A percentile compares a stretch with the other conserved stretches of the same genome.
phyloP scores from a whole-genome alignment of 2,329 filamentous ascomycete genomes.

The Aspergillus udagawae region DNA sequence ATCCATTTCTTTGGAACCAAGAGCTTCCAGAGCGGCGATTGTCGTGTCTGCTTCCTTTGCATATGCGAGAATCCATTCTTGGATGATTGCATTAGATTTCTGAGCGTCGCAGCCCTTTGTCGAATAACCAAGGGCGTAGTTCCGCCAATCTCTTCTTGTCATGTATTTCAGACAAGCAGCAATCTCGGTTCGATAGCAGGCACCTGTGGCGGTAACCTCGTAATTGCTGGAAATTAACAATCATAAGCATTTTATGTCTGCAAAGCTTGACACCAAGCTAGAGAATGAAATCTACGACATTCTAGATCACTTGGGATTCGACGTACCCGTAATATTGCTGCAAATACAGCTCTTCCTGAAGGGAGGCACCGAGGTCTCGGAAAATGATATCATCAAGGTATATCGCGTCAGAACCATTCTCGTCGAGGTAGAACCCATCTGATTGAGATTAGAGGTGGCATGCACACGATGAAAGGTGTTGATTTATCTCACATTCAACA shows the following conservation, averaged over 20 bases:
- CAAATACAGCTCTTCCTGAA: conserved; percentile 31
- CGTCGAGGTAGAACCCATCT: conserved; percentile 43
- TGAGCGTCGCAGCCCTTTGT: conserved; percentile 25
- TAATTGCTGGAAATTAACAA: conserved; percentile 34
- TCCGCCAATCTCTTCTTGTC: conserved; percentile 35
- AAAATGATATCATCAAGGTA: conserved; percentile 42
- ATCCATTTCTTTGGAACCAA: conserved; percentile 3
- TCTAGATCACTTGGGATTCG: neutral
- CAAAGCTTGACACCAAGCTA: neutral
- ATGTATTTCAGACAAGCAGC: conserved; percentile 40
- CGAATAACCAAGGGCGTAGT: conserved; percentile 37
- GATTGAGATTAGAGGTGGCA: neutral
- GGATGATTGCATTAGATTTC: conserved; percentile 31
- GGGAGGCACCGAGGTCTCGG: conserved; percentile 23
- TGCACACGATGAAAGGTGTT: neutral
- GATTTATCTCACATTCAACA: conserved; percentile 37
- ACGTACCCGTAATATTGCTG: conserved; percentile 40
- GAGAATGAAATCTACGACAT: neutral
- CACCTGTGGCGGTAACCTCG: conserved; percentile 33
- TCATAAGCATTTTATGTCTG: neutral
- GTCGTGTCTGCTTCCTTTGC: conserved; percentile 29
- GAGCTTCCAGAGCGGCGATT: conserved; percentile 19
- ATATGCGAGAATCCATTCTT: conserved; percentile 34
- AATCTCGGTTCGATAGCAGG: conserved; percentile 43
- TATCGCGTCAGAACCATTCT: conserved; percentile 37